Evolutionary conservation across 495 filamentous ascomycete species (phyloP).

Genomic region (Tetracladium marchalianum): DNA sequence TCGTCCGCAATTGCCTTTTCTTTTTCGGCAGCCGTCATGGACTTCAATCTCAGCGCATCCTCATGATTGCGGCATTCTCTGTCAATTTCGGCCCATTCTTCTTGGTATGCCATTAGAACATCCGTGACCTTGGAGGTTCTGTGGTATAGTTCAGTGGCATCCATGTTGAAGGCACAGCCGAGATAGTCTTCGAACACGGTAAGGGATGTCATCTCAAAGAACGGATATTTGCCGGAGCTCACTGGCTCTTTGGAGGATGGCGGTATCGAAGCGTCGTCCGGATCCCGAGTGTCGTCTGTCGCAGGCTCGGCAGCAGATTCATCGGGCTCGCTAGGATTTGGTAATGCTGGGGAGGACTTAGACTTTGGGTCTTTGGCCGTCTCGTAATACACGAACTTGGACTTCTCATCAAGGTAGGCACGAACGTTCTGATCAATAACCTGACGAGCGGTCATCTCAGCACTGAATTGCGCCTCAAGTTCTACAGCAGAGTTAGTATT

Average conservation of each 20-base stretch:
- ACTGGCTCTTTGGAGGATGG: neutral
- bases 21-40: neutral
- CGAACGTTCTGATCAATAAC: neutral
- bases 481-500: neutral
- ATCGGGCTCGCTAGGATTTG: no score
- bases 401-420: neutral
- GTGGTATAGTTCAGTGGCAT: conserved; percentile 12
- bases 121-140: conserved; percentile 4
- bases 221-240: neutral
- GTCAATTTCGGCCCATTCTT: conserved; percentile 13
- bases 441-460: neutral
- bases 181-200: conserved; percentile 11
- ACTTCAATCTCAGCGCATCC: neutral
- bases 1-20: conserved; percentile 5
- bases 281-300: no score
- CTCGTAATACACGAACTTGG: conserved; percentile 9
- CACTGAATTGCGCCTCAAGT: neutral
- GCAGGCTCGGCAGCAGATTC: no score
- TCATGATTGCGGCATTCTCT: conserved; percentile 3
- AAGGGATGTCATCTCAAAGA: conserved; percentile 9
- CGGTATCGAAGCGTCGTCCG: no score
- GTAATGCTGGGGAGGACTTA: no score
- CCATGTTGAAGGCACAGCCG: conserved; percentile 3
- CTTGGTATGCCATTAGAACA: conserved; percentile 4
- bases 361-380: neutral